These are phyloP conservation scores for Chaetomium strumarium DNA, from an alignment of 2,329 filamentous ascomycete species.

Conservation along the genomic window DNA sequence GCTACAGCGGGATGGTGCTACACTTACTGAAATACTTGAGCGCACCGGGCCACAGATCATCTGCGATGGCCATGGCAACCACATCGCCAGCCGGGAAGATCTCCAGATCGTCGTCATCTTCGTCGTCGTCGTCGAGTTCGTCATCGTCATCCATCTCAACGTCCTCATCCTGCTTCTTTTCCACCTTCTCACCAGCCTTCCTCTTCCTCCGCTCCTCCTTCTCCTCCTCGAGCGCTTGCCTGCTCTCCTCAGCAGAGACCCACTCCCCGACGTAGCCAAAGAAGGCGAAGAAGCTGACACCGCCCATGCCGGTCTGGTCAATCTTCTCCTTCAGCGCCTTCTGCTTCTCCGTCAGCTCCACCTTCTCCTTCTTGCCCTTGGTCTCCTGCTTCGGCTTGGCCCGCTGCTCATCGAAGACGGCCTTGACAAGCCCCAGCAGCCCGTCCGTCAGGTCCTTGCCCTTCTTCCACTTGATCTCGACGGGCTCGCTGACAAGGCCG, in stretches of 20 bases:
- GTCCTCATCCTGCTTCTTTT: conserved; percentile 42
- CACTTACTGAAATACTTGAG: conserved; percentile 85
- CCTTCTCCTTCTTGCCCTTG: conserved; percentile 31
- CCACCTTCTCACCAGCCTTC: conserved; percentile 46
- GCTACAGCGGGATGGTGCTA: conserved; percentile 7
- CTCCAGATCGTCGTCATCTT: conserved; percentile 65
- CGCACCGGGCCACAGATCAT: conserved; percentile 84
- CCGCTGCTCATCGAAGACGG: conserved; percentile 60
- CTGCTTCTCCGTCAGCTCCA: conserved; percentile 41
- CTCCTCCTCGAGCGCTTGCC: conserved; percentile 54
- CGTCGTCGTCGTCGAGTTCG: conserved; percentile 55
- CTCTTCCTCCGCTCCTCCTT: conserved; percentile 48
- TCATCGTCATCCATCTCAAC: conserved; percentile 48
- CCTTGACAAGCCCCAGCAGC: conserved; percentile 65
- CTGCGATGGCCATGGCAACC: conserved; percentile 70
- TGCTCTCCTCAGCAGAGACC: conserved; percentile 67
- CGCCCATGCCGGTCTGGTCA: conserved; percentile 56
- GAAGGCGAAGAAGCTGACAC: conserved; percentile 79
- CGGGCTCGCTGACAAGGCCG: conserved; percentile 81
- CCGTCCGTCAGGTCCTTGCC: conserved; percentile 80
- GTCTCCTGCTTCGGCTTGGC: conserved; percentile 32
- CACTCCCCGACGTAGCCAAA: conserved; percentile 73
- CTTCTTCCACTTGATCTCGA: conserved; percentile 81
- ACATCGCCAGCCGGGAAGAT: conserved; percentile 86
- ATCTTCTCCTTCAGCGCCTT: conserved; percentile 50